A percentile compares a stretch with the other conserved stretches of the same genome.
These are phyloP conservation scores for Hamamelis virginiana DNA, from an alignment of 164 flowering plant genomes.

Conservation along the genomic window DNA sequence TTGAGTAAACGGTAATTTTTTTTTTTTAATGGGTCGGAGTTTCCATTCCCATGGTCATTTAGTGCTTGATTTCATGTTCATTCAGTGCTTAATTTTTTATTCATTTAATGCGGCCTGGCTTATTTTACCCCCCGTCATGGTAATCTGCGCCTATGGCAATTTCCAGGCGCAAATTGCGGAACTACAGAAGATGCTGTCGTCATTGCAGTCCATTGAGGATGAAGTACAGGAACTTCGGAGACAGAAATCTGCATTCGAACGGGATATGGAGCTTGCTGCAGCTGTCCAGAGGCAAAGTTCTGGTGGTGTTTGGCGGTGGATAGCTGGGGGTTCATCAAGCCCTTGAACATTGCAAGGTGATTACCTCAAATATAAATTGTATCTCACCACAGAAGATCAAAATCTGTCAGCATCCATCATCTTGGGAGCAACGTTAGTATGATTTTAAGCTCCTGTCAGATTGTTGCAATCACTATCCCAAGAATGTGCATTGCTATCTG, in stretches of 20 bases:
- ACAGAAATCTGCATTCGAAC: conserved; percentile 60
- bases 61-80: background rate
- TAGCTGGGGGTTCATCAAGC: conserved; percentile 45
- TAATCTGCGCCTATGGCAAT: too few relatives aligned
- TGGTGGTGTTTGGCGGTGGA: conserved; percentile 84
- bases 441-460: too few relatives aligned
- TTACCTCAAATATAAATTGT: too few relatives aligned
- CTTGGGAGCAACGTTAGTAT: too few relatives aligned
- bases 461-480: too few relatives aligned
- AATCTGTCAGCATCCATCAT: too few relatives aligned
- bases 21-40: background rate
- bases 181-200: conserved; percentile 57
- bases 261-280: conserved; percentile 47
- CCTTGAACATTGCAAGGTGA: too few relatives aligned
- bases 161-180: conserved; percentile 84
- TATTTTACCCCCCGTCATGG: background rate
- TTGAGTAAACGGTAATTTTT: background rate
- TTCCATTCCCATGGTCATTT: too few relatives aligned
- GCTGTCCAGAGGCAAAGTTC: conserved; percentile 56
- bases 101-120: background rate
- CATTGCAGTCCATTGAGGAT: conserved; percentile 62
- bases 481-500: too few relatives aligned
- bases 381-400: too few relatives aligned
- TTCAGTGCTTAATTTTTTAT: background rate
- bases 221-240: conserved; percentile 64